Base-by-base conservation (phyloP, 2,329 filamentous ascomycete species). In the Pyricularia sp. region DNA sequence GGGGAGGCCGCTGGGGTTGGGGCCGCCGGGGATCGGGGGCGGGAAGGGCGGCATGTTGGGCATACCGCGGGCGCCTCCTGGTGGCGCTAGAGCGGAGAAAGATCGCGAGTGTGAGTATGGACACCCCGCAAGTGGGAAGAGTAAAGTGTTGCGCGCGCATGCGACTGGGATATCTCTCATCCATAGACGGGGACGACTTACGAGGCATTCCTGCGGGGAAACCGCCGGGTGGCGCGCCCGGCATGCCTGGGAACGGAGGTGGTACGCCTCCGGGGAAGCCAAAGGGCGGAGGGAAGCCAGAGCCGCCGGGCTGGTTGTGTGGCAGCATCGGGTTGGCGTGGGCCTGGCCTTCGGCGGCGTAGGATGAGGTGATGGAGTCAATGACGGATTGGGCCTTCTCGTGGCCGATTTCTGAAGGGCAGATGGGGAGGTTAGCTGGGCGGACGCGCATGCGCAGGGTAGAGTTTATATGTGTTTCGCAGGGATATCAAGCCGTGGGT, bases 311-410 rank as follows among this genome's bases (percentile, higher is more conserved):
- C 77, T 89, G 89, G 79, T 89, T 89, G 76, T 89, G 87, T 12
- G 84, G 86, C 66, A 94, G 88, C 88, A 95, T 93, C 67, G 92
- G 94, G 79, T 97, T 97, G 71, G 88, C 88, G 76, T 89, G 88
- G 72, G 90, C 89, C 79, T 97, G 93, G 75, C 95, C 95, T 82
- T 97, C 95, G 74, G 93, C 93, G 72, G 92, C 92, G 82, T 99
- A 98, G 58, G 94, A 97, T 63, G 90, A 92, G 61, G 95, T 98
- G 80, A 99, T 99, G 74, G 91, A 94, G 82, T 99, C 95, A 78
- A 99, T 99, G 74, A 99, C 95, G 66, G 92, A 95, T 81, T 99
- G 95, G 70, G 95, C 94, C 83, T 98, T 97, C 82, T 98, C 95
- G 80, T 97, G 94, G 65, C 94, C 95, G 79, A 99, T 98, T 83